Evolutionary conservation across 2,329 filamentous ascomycete genomes (phyloP).

Genomic region (Neonectria coccinea): DNA sequence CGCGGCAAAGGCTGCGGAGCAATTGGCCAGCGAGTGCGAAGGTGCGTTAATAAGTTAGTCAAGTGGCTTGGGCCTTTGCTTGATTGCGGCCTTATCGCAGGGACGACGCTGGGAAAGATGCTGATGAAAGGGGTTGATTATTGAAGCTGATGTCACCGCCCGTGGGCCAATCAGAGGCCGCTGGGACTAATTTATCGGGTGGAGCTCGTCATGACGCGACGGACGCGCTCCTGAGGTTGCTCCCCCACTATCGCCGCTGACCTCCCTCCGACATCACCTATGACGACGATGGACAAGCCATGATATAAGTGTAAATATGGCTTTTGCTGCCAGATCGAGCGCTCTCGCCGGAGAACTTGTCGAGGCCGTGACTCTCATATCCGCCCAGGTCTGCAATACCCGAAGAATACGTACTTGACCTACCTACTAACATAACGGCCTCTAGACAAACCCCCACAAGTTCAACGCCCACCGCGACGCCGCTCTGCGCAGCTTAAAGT

Average conservation of each 20-base stretch:
- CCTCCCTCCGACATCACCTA: conserved; percentile 11
- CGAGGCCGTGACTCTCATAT: conserved; percentile 68
- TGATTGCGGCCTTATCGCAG: conserved; percentile 1
- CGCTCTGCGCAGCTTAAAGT: conserved; percentile 63
- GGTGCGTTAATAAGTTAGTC: not conserved
- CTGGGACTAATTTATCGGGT: conserved; percentile 18
- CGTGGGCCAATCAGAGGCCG: conserved; percentile 36
- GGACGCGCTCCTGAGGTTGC: conserved; percentile 33
- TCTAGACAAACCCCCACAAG: conserved; percentile 47
- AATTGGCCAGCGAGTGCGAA: not conserved
- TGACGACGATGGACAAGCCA: conserved; percentile 25
- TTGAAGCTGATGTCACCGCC: conserved; percentile 40
- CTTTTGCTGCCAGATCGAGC: conserved; percentile 74
- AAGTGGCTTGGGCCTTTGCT: conserved; percentile 1
- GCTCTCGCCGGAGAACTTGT: conserved; percentile 79
- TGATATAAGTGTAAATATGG: conserved; percentile 72
- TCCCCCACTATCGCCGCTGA: conserved; percentile 31
- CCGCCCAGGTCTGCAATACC: conserved; percentile 57
- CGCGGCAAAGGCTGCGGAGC: not conserved
- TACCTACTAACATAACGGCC: conserved; percentile 20
- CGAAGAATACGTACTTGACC: too few relatives aligned
- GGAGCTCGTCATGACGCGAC: conserved; percentile 38
- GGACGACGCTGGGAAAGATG: conserved; percentile 20
- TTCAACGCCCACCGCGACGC: conserved; percentile 62
- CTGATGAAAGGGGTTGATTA: conserved; percentile 38